These are phyloP conservation scores for Glomus cerebriforme DNA, from an alignment of 192 early-diverging fungal species.

Conservation along the genomic window DNA sequence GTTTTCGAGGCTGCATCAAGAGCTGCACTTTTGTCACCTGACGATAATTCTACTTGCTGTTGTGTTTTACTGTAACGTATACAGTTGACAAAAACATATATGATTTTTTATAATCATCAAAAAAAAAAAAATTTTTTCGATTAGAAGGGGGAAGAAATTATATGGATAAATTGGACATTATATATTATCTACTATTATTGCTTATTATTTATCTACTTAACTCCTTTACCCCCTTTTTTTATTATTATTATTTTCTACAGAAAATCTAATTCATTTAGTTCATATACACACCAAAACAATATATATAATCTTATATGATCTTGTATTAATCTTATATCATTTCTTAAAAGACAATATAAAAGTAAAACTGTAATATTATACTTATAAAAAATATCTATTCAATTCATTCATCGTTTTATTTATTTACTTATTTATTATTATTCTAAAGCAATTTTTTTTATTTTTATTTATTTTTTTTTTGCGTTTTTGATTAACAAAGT, in stretches of 20 bases:
- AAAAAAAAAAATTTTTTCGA: no score
- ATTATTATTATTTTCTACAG: not conserved
- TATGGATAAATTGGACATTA: not conserved
- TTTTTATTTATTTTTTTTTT: no score
- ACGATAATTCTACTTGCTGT: not conserved
- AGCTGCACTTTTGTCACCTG: constrained; percentile 37
- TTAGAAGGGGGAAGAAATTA: not conserved
- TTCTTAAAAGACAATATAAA: not conserved
- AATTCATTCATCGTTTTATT: not conserved
- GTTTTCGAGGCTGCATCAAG: constrained; percentile 54
- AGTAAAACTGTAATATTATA: not conserved
- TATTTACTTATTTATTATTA: not conserved
- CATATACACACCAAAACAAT: not conserved
- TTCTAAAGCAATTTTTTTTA: no score
- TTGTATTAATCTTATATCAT: not conserved
- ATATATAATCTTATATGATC: not conserved
- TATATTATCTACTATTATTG: no score
- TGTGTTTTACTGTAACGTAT: constrained; percentile 9
- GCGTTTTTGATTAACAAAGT: no score
- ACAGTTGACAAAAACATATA: not conserved
- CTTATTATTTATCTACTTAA: not conserved
- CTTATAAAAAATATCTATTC: not conserved
- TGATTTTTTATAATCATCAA: not conserved
- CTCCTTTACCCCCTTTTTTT: not conserved
- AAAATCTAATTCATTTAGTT: not conserved